These are phyloP conservation scores for Xanthoconium stramineum DNA, from an alignment of 768 basidiomycete genomes.

Conservation along the genomic window DNA sequence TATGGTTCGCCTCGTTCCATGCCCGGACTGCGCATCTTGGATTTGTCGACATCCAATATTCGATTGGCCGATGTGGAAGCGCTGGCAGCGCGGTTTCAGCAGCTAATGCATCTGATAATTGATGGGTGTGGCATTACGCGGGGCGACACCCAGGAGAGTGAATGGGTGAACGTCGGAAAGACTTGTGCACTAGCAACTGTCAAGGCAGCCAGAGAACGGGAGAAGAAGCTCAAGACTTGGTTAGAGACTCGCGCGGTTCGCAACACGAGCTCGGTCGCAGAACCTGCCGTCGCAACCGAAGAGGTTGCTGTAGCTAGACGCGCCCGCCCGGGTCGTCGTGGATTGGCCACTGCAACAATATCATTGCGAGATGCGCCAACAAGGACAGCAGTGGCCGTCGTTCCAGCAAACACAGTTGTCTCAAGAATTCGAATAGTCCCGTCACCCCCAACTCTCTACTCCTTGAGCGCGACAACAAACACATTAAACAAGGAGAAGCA, in stretches of 20 bases:
- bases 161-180: constrained; percentile 63
- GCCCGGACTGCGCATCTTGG: constrained; percentile 58
- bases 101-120: constrained; percentile 62
- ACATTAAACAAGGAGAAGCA: constrained; percentile 33
- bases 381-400: constrained; percentile 12
- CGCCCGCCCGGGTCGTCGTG: constrained; percentile 48
- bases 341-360: constrained; percentile 64
- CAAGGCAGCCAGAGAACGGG: constrained; percentile 59
- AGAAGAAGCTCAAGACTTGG: constrained; percentile 57
- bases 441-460: constrained; percentile 43
- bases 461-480: constrained; percentile 45
- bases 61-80: constrained; percentile 51
- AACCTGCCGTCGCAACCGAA: neutral
- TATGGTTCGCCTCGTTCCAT: constrained; percentile 27
- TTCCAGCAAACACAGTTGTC: constrained; percentile 7
- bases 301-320: constrained; percentile 13
- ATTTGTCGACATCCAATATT: constrained; percentile 71
- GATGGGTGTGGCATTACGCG: constrained; percentile 63
- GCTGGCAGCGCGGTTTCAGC: constrained; percentile 48
- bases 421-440: constrained; percentile 58
- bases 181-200: constrained; percentile 60
- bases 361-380: constrained; percentile 44
- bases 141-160: constrained; percentile 46
- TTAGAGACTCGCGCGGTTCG: constrained; percentile 34
- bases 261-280: neutral